A percentile compares a stretch with the other conserved stretches of the same genome.
These are phyloP conservation scores for Metarhizium robertsii DNA, from an alignment of 2,329 filamentous ascomycete species.

Conservation along the genomic window DNA sequence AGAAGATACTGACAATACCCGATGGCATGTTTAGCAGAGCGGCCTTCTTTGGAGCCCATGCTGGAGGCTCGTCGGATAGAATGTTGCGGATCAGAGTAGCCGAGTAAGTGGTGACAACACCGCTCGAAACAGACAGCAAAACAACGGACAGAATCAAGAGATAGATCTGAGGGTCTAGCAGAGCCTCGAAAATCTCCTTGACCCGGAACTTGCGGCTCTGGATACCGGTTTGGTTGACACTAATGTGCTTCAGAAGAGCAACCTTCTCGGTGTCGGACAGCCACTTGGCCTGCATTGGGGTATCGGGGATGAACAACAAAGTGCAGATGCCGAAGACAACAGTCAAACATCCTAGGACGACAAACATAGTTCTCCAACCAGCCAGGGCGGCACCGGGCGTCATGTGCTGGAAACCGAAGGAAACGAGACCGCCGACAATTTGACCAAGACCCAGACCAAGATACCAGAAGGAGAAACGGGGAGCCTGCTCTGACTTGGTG, in stretches of 20 bases:
- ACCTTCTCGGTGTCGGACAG: conserved; percentile 39
- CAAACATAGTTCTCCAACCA: conserved; percentile 65
- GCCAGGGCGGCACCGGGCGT: conserved; percentile 41
- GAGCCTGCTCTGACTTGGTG: conserved; percentile 51
- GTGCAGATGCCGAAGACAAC: conserved; percentile 22
- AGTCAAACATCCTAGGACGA: conserved; percentile 50
- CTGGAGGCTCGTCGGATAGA: conserved; percentile 24
- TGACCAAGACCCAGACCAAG: conserved; percentile 50
- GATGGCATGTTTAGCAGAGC: conserved; percentile 47
- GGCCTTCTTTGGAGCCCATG: conserved; percentile 25
- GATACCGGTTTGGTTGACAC: conserved; percentile 49
- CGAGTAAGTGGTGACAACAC: conserved; percentile 46
- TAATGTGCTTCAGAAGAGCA: conserved; percentile 41
- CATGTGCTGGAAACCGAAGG: conserved; percentile 48
- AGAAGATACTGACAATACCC: conserved; percentile 41
- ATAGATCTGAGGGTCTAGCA: conserved; percentile 43
- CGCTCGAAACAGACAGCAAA: conserved; percentile 40
- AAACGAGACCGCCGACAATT: conserved; percentile 56
- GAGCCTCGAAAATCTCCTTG: conserved; percentile 41
- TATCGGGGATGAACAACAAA: conserved; percentile 28
- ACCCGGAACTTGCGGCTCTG: conserved; percentile 42
- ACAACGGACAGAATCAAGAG: conserved; percentile 38
- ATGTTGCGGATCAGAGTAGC: conserved; percentile 41
- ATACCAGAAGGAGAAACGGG: conserved; percentile 53
- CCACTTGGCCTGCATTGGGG: conserved; percentile 35